These are phyloP conservation scores for Fusarium nelsonii DNA, from an alignment of 2,329 filamentous ascomycete genomes.

Conservation along the genomic window DNA sequence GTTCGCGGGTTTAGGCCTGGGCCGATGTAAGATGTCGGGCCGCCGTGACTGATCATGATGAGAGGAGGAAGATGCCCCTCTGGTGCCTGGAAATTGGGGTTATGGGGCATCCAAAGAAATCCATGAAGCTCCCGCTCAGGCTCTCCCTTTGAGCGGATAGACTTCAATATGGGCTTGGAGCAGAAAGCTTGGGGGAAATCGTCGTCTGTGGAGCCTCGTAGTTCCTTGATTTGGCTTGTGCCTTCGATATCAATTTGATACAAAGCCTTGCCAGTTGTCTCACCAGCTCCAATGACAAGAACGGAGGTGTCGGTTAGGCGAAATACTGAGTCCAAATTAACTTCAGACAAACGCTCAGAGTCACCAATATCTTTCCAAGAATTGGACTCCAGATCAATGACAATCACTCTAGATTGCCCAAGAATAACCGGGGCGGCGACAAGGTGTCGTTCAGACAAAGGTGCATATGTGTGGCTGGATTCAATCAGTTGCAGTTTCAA, in stretches of 20 bases:
- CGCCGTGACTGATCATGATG: conserved; percentile 64
- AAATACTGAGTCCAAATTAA: conserved; percentile 53
- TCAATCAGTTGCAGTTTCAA: background rate
- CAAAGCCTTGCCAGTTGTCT: conserved; percentile 49
- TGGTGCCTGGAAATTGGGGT: conserved; percentile 57
- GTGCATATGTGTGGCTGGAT: conserved; percentile 55
- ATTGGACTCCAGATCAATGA: conserved; percentile 54
- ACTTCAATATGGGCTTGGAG: conserved; percentile 53
- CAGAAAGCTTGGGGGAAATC: conserved; percentile 49
- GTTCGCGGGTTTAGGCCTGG: conserved; percentile 59
- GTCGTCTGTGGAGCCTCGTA: conserved; percentile 54
- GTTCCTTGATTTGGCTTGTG: conserved; percentile 40
- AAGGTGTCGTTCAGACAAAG: conserved; percentile 53
- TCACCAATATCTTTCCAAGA: conserved; percentile 51
- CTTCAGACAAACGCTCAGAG: conserved; percentile 48
- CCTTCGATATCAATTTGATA: conserved; percentile 53
- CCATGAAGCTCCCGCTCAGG: conserved; percentile 56
- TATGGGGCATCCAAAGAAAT: conserved; percentile 64
- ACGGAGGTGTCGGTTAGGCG: conserved; percentile 53
- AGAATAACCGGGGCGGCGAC: conserved; percentile 52
- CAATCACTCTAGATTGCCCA: conserved; percentile 53
- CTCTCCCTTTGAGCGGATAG: conserved; percentile 49
- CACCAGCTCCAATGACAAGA: conserved; percentile 55
- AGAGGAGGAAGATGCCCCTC: conserved; percentile 59
- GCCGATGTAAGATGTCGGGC: conserved; percentile 60